Base-by-base conservation (phyloP, 805 yeast genomes). In the Kazachstania kunashirensis region DNA sequence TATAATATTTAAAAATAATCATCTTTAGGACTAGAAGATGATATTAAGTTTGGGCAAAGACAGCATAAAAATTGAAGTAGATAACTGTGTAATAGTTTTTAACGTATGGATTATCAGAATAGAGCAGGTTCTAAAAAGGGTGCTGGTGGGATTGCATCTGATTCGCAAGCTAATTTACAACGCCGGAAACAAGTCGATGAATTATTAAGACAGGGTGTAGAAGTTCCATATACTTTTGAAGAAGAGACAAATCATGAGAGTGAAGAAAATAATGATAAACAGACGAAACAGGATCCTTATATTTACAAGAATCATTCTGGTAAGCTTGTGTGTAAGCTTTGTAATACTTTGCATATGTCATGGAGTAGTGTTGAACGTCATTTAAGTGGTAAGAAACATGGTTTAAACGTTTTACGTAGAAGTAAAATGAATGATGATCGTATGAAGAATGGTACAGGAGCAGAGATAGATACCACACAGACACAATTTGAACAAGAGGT, bases 61-160 rank as follows among this genome's bases (percentile, higher is more conserved):
- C n/a, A n/a, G n/a, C n/a, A n/a, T n/a, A n/a, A n/a, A n/a, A n/a
- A n/a, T n/a, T n/a, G n/a, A n/a, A n/a, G n/a, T n/a, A n/a, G n/a
- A n/a, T n/a, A n/a, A n/a, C n/a, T n/a, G n/a, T n/a, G n/a, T n/a
- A n/a, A n/a, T n/a, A n/a, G n/a, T n/a, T n/a, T n/a, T n/a, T n/a
- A n/a, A n/a, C n/a, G n/a, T n/a, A 86, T 86, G 96, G 95, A 86
- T 57, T 84, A 84, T 53, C 88, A 84, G 44, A 83, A 82, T 47
- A 63, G 95, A 50, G 94, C 83, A 2, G 95, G 95, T 31, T 80
- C 94, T 6, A 86, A 86, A 60, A 77, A 84, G 55, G 96, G 96
- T 24, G 75, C 80, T 20, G 96, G 96, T 46, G 96, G 95, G 6
- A 67, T 86, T 14, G 96, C 95, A 1, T 82, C 83, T 5, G 63